Percentiles rank a stretch among this genome's conserved stretches.
Conservation (phyloP, 345 rosid species). For the Eucalyptus brandiana region DNA sequence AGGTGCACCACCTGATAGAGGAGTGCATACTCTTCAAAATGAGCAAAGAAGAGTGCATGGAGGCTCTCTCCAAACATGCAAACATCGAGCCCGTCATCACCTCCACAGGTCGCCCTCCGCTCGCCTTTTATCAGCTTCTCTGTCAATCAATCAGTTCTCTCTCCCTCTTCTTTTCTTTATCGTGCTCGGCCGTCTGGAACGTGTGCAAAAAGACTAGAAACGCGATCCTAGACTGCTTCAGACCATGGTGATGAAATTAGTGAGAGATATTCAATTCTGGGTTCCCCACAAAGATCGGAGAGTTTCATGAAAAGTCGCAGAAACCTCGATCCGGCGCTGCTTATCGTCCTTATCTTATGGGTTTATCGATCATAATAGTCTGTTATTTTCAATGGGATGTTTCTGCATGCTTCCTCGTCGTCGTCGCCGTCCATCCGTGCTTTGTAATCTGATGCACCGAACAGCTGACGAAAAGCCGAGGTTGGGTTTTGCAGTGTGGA, state of each 20-base stretch:
- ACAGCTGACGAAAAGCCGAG: neutral
- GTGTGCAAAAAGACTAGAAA: neutral
- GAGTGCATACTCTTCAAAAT: conserved; percentile 79
- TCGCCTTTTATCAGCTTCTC: neutral
- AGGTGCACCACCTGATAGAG: conserved; percentile 95
- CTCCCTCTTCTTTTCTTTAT: neutral
- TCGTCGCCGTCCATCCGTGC: neutral
- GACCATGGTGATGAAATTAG: neutral
- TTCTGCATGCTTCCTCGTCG: neutral
- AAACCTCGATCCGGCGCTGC: neutral
- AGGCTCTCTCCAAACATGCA: conserved; percentile 83
- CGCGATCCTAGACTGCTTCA: neutral
- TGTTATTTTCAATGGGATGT: neutral
- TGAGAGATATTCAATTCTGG: neutral
- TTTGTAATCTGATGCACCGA: neutral
- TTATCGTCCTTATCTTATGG: neutral
- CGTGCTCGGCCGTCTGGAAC: neutral
- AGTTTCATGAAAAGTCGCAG: neutral
- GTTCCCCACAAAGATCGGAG: neutral
- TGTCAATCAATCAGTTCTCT: neutral
- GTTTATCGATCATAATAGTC: neutral
- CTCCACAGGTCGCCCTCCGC: conserved; percentile 28
- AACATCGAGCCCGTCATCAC: conserved; percentile 76
- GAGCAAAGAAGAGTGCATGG: conserved; percentile 92
- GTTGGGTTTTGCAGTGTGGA: conserved; percentile 51